Percentiles rank a stretch among this genome's conserved stretches.
phyloP scores from a whole-genome alignment of 371 early-diverging fungal genomes.

The Lichtheimia ornata region DNA sequence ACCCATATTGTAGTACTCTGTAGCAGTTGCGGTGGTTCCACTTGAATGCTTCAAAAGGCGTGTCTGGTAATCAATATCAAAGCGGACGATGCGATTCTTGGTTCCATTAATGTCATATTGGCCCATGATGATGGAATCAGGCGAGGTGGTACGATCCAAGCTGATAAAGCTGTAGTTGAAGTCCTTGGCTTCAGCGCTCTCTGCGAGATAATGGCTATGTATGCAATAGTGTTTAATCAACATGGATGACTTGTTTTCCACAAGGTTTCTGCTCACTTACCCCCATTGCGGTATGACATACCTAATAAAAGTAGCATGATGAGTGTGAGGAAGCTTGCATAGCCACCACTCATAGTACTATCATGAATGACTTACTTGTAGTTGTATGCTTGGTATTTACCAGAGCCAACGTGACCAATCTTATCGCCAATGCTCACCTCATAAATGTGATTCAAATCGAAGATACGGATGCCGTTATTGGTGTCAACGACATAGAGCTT shows the following conservation, averaged over 20 bases:
- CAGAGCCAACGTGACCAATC: slow-evolving; percentile 11
- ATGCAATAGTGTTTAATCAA: background rate
- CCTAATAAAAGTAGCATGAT: background rate
- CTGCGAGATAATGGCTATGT: slow-evolving; percentile 1
- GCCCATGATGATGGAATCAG: slow-evolving; percentile 9
- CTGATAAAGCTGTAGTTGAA: slow-evolving; percentile 4
- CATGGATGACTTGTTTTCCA: too few relatives aligned
- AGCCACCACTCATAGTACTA: too few relatives aligned
- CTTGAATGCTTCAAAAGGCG: slow-evolving; percentile 1
- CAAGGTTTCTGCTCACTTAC: background rate
- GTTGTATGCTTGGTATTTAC: slow-evolving; percentile 7
- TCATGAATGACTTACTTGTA: slow-evolving; percentile 8
- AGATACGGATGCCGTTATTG: slow-evolving; percentile 8
- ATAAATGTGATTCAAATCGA: slow-evolving; percentile 14
- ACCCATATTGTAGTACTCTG: slow-evolving; percentile 12
- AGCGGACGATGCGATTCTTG: slow-evolving; percentile 10
- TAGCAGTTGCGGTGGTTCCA: slow-evolving; percentile 4
- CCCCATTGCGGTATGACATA: slow-evolving; percentile 11
- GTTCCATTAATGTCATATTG: slow-evolving; percentile 6
- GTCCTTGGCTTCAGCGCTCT: background rate
- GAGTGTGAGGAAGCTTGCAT: background rate
- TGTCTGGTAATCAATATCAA: slow-evolving; percentile 12
- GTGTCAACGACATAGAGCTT: slow-evolving; percentile 13
- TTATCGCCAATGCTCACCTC: slow-evolving; percentile 6
- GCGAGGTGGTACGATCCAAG: slow-evolving; percentile 12